phyloP scores from a whole-genome alignment of 73 alveolate species.

The Paramecium sonneborni region DNA sequence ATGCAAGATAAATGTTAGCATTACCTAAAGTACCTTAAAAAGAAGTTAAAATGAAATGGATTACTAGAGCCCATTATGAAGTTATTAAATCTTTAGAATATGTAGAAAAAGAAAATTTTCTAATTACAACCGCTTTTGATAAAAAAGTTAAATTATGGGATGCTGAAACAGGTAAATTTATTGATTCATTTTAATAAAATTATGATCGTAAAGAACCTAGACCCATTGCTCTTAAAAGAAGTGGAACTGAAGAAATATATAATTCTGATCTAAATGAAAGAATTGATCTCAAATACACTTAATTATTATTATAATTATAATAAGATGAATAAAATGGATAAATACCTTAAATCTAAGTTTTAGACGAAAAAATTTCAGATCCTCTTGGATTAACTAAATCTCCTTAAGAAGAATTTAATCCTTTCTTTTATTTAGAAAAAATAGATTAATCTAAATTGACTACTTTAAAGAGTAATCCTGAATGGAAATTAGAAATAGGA shows the following conservation, averaged over 20 bases:
- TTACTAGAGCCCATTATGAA: slow-evolving; percentile 59
- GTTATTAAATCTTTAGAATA: slow-evolving; percentile 67
- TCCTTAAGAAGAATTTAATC: slow-evolving; percentile 63
- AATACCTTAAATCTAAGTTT: background rate
- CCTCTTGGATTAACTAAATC: background rate
- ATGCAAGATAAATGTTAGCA: slow-evolving; percentile 32
- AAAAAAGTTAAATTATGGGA: slow-evolving; percentile 69
- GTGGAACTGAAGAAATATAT: slow-evolving; percentile 66
- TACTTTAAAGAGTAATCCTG: slow-evolving; percentile 22
- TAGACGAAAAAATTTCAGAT: slow-evolving; percentile 4
- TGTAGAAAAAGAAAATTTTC: slow-evolving; percentile 32
- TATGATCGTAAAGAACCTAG: slow-evolving; percentile 64
- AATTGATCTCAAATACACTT: slow-evolving; percentile 11
- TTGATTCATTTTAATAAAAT: slow-evolving; percentile 59
- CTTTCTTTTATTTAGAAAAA: slow-evolving; percentile 54
- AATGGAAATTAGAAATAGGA: slow-evolving; percentile 60
- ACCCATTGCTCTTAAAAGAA: slow-evolving; percentile 66
- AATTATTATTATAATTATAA: background rate
- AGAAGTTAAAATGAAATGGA: slow-evolving; percentile 46
- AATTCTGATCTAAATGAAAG: slow-evolving; percentile 61
- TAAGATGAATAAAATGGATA: background rate
- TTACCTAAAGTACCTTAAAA: slow-evolving; percentile 49
- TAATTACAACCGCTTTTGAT: slow-evolving; percentile 65
- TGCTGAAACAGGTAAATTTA: slow-evolving; percentile 61
- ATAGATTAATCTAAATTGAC: slow-evolving; percentile 27